Base-by-base conservation (phyloP, 2,329 filamentous ascomycete genomes). In the Phaeomoniella chlamydospora region DNA sequence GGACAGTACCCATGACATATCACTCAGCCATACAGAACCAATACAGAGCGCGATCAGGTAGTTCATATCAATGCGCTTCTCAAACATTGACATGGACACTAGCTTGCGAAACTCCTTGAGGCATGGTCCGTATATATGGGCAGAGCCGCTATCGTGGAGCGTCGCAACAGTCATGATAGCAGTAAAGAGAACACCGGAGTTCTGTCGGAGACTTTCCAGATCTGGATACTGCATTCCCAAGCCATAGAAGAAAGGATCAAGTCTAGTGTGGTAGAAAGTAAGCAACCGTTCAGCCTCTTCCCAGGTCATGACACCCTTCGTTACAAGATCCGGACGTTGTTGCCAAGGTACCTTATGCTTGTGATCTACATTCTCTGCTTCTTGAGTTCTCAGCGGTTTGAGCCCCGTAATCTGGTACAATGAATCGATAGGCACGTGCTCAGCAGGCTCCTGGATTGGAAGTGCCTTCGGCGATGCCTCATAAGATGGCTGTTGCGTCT, bases 21-120 rank as follows among this genome's bases (percentile, higher is more conserved):
- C 67, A 15, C 64, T 64, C 5, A 72, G 57, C 68, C 68, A 72
- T 43, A 70, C 71, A 4, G 67, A 64, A 5, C 62, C 68, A 31
- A 71, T 65, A 41, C 67, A 70, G 33, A 72, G 50, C 2, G 65
- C 68, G 18, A 66, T 60, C 36, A 72, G 54, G 43, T 66, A 63
- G 41, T 71, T 66, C 37, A 64, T 49, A 29, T 64, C 64, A 35
- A 68, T 61, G 30, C 66, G 63, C 29, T 63, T 57, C 38, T 64
- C 64, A 34, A 71, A 62, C 61, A 72, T 67, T 2, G 65, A 64
- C 31, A 62, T 60, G 3, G 67, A 64, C 26, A 69, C 64, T n/a
- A 71, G 47, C 15, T 58, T 59, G 18, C 64, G 61, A 44, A 70
- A 69, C 44, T 71, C 68, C 15, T 59, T 61, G 40, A 60, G 67